phyloP scores from a whole-genome alignment of 345 rosid genomes.

The Eucalyptus tenuipes region DNA sequence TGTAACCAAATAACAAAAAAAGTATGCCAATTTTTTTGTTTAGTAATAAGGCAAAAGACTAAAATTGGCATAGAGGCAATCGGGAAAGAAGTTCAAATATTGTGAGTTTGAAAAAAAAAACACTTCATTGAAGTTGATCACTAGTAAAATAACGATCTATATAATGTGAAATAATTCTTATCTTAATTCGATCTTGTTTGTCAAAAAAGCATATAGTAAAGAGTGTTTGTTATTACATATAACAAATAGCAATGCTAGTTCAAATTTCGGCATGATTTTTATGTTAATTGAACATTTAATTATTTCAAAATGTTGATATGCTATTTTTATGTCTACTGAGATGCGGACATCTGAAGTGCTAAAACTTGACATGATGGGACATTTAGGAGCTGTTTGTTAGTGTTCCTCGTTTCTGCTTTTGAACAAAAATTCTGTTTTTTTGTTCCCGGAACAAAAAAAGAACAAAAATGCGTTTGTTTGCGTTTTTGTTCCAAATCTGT shows the following conservation, averaged over 20 bases:
- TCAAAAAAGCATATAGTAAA: not conserved
- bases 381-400: no score
- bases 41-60: no score
- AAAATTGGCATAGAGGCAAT: no score
- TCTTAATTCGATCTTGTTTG: not conserved
- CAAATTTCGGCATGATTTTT: not conserved
- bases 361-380: rapidly evolving
- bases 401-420: no score
- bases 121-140: rapidly evolving
- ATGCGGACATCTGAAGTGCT: rapidly evolving
- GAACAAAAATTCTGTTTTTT: no score
- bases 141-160: not conserved
- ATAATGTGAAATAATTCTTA: not conserved
- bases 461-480: no score
- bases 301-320: not conserved
- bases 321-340: not conserved
- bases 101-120: no score
- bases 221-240: not conserved
- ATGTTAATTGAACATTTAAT: not conserved
- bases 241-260: not conserved
- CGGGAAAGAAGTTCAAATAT: no score
- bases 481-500: no score
- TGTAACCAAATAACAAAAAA: no score
- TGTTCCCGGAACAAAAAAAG: no score
- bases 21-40: no score